These are phyloP conservation scores for Aegilops sharonensis DNA, from an alignment of 176 grass and related monocot genomes.

Conservation along the genomic window DNA sequence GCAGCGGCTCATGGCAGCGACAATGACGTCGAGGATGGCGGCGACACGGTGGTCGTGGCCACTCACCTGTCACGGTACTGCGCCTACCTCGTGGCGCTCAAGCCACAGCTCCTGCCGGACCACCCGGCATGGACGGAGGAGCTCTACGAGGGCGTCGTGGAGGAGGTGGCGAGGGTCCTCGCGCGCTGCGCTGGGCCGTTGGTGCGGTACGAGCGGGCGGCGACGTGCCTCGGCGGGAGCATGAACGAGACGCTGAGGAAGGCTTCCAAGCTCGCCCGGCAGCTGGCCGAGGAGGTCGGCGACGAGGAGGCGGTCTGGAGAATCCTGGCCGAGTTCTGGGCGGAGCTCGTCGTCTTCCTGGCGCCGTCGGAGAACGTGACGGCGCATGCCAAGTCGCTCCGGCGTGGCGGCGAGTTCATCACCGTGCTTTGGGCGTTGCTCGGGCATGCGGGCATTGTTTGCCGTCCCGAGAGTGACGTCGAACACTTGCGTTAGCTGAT, in stretches of 20 bases:
- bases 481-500: not conserved
- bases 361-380: constrained; percentile 41
- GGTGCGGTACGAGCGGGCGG: constrained; percentile 34
- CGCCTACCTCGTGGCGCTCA: constrained; percentile 43
- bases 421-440: constrained; percentile 48
- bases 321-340: constrained; percentile 46
- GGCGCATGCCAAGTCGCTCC: constrained; percentile 38
- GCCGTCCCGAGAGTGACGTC: constrained; percentile 2
- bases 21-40: not conserved
- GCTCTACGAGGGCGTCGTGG: constrained; percentile 38
- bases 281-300: constrained; percentile 37
- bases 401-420: constrained; percentile 45
- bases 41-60: constrained; percentile 11
- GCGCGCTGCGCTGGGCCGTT: constrained; percentile 33
- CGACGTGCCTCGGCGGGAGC: constrained; percentile 35
- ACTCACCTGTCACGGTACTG: constrained; percentile 39
- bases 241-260: constrained; percentile 43
- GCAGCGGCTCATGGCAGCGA: not conserved
- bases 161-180: constrained; percentile 41
- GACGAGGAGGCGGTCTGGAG: constrained; percentile 24
- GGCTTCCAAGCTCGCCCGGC: constrained; percentile 33
- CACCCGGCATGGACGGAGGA: constrained; percentile 45
- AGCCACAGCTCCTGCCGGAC: constrained; percentile 39
- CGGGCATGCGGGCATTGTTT: constrained; percentile 46
- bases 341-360: constrained; percentile 40